Base-by-base conservation (phyloP, 768 basidiomycete species). In the Terana coerulea region DNA sequence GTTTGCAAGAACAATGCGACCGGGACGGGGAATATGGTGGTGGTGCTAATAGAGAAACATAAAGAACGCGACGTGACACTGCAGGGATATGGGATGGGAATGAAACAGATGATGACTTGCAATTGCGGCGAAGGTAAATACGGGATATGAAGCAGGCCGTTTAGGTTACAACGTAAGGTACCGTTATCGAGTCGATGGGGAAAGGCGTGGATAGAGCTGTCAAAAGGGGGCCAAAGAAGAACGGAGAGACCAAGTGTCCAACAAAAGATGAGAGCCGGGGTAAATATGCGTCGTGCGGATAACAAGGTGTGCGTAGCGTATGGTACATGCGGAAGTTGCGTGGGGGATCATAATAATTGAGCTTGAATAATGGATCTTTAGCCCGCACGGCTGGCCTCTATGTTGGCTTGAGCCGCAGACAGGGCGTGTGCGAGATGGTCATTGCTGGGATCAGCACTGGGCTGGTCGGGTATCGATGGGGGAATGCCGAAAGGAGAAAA, bases 301-400 rank as follows among this genome's bases (percentile, higher is more conserved):
- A 41, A 28, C 51, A 49, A 45, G 45, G 47, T 47, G 52, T 51
- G 60, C 58, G 58, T 57, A 64, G 55, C 29, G 47, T 51, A 59
- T 61, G 59, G 59, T 59, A 58, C 56, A 60, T 60, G 62, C 59
- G 61, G 60, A 34, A 34, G 50, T 39, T 39, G 41, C 40, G 41
- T 30, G 31, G 35, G 49, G 37, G 33, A 29, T 19, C n/a, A 40
- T 42, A 40, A 8, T 10, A 17, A 34, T 17, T 25, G 37, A 49
- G 37, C 35, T 49, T 48, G 57, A 60, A 53, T 48, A 50, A 58
- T 47, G 37, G 58, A 50, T 55, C 52, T 57, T 72, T 67, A 75
- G 57, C 71, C 66, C 60, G 71, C 74, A 65, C 72, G 70, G 58
- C 73, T 65, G 64, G 74, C 73, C 67, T 78, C 76, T 77, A 77